phyloP scores from a whole-genome alignment of 2,329 filamentous ascomycete species.

The Colletotrichum siamense region DNA sequence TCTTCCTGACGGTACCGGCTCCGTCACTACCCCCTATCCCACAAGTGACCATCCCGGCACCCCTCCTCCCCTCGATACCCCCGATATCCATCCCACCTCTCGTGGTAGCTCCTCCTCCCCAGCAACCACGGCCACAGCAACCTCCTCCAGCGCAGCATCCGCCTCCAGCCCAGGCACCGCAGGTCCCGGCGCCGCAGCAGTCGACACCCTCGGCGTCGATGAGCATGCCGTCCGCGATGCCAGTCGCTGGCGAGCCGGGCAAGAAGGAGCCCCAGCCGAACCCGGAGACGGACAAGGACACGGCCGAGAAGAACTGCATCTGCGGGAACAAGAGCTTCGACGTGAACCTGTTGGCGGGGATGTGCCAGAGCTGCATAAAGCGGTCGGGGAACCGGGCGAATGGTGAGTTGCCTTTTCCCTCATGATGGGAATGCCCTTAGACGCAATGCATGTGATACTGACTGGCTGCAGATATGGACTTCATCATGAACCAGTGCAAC shows the following conservation, averaged over 20 bases:
- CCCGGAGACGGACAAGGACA: constrained; percentile 16
- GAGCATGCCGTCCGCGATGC: neutral
- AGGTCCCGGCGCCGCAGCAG: neutral
- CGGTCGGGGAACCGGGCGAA: constrained; percentile 33
- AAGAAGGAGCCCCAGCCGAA: constrained; percentile 20
- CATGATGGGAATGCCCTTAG: no score
- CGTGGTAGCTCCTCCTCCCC: neutral
- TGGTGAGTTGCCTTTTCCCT: constrained; percentile 30
- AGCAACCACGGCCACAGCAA: neutral
- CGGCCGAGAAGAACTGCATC: constrained; percentile 39
- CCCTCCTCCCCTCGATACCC: neutral
- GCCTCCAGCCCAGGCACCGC: neutral
- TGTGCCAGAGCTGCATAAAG: constrained; percentile 44
- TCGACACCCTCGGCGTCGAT: neutral
- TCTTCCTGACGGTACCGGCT: neutral
- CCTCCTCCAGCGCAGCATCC: neutral
- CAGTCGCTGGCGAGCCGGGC: constrained; percentile 13
- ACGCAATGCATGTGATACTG: neutral
- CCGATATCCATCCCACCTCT: neutral
- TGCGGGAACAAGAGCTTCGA: constrained; percentile 46
- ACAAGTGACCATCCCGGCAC: neutral
- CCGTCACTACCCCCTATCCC: neutral
- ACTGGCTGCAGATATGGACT: constrained; percentile 34
- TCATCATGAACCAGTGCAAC: constrained; percentile 40
- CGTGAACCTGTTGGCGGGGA: constrained; percentile 39